These are phyloP conservation scores for Ramaria sp. DNA, from an alignment of 768 basidiomycete genomes.

Conservation along the genomic window DNA sequence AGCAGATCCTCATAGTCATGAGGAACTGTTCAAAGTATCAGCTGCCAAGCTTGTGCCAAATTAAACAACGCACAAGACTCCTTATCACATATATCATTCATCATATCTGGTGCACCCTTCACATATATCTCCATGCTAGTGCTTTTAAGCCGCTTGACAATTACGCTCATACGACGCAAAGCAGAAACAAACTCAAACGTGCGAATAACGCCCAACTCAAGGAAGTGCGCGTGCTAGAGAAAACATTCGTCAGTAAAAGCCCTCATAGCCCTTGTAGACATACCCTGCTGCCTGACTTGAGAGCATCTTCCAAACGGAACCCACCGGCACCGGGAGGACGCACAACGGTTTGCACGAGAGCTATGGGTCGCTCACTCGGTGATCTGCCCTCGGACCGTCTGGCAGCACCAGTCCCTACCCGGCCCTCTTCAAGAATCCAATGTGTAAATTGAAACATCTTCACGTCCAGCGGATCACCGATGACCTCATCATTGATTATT, in stretches of 20 bases:
- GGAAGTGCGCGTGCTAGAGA: slow-evolving; percentile 83
- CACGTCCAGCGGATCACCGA: slow-evolving; percentile 92
- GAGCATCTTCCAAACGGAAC: slow-evolving; percentile 87
- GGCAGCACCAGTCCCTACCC: slow-evolving; percentile 43
- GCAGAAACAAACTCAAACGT: slow-evolving; percentile 95
- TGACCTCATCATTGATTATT: slow-evolving; percentile 73
- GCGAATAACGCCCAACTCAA: slow-evolving; percentile 92
- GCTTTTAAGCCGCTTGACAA: slow-evolving; percentile 92
- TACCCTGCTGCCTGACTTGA: slow-evolving; percentile 76
- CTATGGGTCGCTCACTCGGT: slow-evolving; percentile 59
- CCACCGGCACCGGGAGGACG: slow-evolving; percentile 88
- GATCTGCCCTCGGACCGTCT: slow-evolving; percentile 50
- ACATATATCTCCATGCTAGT: slow-evolving; percentile 96
- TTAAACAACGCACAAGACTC: slow-evolving; percentile 65
- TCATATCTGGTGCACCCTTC: slow-evolving; percentile 98
- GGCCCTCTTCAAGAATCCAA: slow-evolving; percentile 94
- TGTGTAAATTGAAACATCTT: slow-evolving; percentile 98
- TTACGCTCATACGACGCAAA: slow-evolving; percentile 91
- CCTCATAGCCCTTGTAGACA: slow-evolving; percentile 11
- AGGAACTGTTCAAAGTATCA: slow-evolving; percentile 51
- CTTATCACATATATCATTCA: slow-evolving; percentile 88
- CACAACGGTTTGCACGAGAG: slow-evolving; percentile 93
- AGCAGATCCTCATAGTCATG: slow-evolving; percentile 93
- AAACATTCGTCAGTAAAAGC: slow-evolving; percentile 7
- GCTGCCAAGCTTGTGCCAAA: background rate